Evolutionary conservation across 140 eudicot species (phyloP).

Genomic region (Cichorium intybus): DNA sequence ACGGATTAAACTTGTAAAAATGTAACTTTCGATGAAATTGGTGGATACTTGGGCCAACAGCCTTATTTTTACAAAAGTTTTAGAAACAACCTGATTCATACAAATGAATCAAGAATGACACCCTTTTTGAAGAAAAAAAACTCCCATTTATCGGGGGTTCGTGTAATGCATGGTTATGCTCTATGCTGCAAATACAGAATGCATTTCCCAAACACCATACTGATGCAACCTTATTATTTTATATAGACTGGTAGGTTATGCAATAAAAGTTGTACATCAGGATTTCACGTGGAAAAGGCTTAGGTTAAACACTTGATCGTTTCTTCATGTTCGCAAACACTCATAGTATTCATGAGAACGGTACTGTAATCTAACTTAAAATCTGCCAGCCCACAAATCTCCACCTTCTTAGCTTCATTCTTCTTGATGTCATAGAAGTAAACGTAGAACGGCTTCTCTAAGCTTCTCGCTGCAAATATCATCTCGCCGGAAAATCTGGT

Average conservation of each 20-base stretch:
- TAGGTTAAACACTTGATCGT: slow-evolving; percentile 24
- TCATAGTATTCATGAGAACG: slow-evolving; percentile 17
- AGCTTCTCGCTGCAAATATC: slow-evolving; percentile 28
- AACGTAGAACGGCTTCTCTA: slow-evolving; percentile 25
- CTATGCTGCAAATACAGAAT: too few relatives aligned
- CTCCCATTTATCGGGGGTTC: too few relatives aligned
- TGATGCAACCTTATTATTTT: background rate
- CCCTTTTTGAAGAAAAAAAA: too few relatives aligned
- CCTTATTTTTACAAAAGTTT: too few relatives aligned
- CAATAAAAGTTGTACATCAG: background rate
- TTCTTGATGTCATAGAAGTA: slow-evolving; percentile 26
- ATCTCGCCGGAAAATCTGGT: slow-evolving; percentile 28
- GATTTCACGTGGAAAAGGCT: background rate
- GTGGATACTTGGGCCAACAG: too few relatives aligned
- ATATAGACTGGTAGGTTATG: background rate
- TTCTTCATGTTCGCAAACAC: slow-evolving; percentile 35
- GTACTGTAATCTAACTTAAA: slow-evolving; percentile 11
- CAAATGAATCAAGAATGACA: too few relatives aligned
- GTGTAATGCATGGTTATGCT: too few relatives aligned
- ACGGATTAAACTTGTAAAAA: too few relatives aligned
- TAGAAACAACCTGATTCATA: too few relatives aligned
- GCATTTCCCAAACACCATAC: background rate
- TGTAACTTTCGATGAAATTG: too few relatives aligned
- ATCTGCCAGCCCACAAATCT: slow-evolving; percentile 31
- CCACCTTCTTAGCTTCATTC: slow-evolving; percentile 31